Evolutionary conservation across 176 grass and related monocot species (phyloP).

Genomic region (Musa itinerans): DNA sequence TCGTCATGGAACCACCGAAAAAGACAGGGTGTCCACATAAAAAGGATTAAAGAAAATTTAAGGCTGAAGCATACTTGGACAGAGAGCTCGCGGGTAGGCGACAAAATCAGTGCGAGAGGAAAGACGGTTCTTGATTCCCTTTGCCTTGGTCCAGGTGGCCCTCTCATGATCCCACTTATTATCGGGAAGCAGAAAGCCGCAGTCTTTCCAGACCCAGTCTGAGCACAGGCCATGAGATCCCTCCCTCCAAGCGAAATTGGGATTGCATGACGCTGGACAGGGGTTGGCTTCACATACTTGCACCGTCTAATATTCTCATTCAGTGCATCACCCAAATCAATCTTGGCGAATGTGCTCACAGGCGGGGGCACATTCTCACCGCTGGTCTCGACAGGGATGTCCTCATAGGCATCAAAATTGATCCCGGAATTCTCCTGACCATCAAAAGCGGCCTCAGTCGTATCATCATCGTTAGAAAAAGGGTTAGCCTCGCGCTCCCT

Average conservation of each 20-base stretch:
- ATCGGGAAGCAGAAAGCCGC: conserved; percentile 91
- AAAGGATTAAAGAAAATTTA: not conserved
- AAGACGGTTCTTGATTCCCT: conserved; percentile 52
- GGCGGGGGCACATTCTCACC: conserved; percentile 65
- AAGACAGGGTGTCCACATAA: not conserved
- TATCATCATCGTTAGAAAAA: conserved; percentile 44
- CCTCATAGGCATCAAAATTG: conserved; percentile 96
- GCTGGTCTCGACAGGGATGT: conserved; percentile 90
- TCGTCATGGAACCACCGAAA: not conserved
- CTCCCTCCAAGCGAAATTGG: conserved; percentile 61
- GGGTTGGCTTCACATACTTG: conserved; percentile 87
- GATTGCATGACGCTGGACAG: conserved; percentile 84
- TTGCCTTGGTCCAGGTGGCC: conserved; percentile 35
- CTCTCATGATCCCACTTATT: conserved; percentile 74
- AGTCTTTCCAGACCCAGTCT: conserved; percentile 94
- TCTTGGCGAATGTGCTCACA: conserved; percentile 84
- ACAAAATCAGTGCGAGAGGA: conserved; percentile 80
- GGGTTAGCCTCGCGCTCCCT: conserved; percentile 73
- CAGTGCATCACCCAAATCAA: conserved; percentile 73
- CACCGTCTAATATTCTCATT: conserved; percentile 86
- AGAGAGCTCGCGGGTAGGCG: conserved; percentile 77
- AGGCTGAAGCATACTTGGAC: conserved; percentile 48
- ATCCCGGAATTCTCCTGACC: conserved; percentile 43
- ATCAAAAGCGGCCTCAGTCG: conserved; percentile 24
- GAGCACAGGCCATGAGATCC: conserved; percentile 95